phyloP scores from a whole-genome alignment of 2,329 filamentous ascomycete species.

The Cladophialophora exuberans region DNA sequence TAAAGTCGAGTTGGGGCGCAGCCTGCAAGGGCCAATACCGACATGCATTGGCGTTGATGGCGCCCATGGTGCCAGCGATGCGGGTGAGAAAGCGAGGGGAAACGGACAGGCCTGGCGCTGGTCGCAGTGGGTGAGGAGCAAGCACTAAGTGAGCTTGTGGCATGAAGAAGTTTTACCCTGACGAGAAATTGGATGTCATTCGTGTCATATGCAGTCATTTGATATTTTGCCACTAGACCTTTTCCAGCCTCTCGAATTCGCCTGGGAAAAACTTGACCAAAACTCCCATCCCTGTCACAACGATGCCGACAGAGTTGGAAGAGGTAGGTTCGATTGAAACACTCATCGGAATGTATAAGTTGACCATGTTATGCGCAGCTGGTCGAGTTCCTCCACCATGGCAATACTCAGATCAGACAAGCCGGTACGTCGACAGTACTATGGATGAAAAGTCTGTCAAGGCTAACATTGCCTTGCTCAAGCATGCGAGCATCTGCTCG shows the following conservation, averaged over 20 bases:
- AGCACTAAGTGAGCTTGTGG: too few relatives aligned
- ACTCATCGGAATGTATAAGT: too few relatives aligned
- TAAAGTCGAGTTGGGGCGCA: too few relatives aligned
- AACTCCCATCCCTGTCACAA: too few relatives aligned
- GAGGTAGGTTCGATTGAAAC: conserved; percentile 66
- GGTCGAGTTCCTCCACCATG: conserved; percentile 89
- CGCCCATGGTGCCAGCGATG: neutral
- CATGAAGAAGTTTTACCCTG: neutral
- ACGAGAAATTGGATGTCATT: conserved; percentile 1
- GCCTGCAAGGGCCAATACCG: too few relatives aligned
- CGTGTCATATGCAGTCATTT: conserved; percentile 5
- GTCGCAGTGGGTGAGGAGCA: neutral
- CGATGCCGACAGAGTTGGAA: conserved; percentile 76
- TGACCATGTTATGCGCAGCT: conserved; percentile 59
- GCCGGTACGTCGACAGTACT: conserved; percentile 56
- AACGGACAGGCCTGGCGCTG: too few relatives aligned
- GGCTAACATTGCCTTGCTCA: conserved; percentile 2
- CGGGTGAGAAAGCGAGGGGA: neutral
- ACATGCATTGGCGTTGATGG: too few relatives aligned
- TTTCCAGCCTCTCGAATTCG: conserved; percentile 8
- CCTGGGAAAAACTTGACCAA: neutral
- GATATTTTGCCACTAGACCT: conserved; percentile 18
- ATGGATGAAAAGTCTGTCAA: neutral
- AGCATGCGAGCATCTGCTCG: conserved; percentile 78
- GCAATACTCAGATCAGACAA: conserved; percentile 86